phyloP scores from a whole-genome alignment of 805 yeast species.

The Ogataea paradorogensis region DNA sequence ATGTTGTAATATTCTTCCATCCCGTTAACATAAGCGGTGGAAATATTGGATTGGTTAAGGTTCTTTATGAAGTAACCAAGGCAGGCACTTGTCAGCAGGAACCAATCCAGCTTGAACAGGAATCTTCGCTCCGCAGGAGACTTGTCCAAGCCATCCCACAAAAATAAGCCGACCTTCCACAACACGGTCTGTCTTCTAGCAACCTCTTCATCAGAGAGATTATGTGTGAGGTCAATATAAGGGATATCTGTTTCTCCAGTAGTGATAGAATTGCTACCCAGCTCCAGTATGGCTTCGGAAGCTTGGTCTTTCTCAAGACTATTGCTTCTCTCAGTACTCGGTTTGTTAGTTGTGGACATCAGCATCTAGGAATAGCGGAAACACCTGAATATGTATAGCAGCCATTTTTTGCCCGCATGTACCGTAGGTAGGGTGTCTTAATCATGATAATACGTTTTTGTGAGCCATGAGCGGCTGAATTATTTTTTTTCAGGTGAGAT shows the following conservation, averaged over 20 bases:
- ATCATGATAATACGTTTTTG: no score
- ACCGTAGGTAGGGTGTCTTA: no score
- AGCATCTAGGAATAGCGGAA: no score
- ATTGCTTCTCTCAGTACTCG: no score
- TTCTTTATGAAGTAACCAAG: constrained; percentile 65
- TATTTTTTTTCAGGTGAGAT: no score
- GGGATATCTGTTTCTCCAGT: not conserved
- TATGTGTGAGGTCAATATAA: constrained; percentile 1
- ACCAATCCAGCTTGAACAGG: constrained; percentile 49
- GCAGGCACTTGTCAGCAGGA: constrained; percentile 47
- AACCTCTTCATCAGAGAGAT: not conserved
- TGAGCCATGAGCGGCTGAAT: no score
- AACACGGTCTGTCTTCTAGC: not conserved
- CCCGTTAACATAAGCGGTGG: constrained; percentile 65
- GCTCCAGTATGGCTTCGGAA: no score
- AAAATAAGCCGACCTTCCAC: constrained; percentile 8
- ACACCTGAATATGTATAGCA: no score
- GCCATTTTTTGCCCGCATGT: no score
- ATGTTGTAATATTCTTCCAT: constrained; percentile 54
- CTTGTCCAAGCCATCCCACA: constrained; percentile 36
- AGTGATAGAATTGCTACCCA: no score
- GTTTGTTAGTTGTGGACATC: no score
- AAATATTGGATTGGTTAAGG: constrained; percentile 55
- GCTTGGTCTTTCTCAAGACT: no score
- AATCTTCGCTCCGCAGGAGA: constrained; percentile 36